Evolutionary conservation across 1,284 basidiomycete genomes (phyloP).

Genomic region (Cryptococcus sp.): DNA sequence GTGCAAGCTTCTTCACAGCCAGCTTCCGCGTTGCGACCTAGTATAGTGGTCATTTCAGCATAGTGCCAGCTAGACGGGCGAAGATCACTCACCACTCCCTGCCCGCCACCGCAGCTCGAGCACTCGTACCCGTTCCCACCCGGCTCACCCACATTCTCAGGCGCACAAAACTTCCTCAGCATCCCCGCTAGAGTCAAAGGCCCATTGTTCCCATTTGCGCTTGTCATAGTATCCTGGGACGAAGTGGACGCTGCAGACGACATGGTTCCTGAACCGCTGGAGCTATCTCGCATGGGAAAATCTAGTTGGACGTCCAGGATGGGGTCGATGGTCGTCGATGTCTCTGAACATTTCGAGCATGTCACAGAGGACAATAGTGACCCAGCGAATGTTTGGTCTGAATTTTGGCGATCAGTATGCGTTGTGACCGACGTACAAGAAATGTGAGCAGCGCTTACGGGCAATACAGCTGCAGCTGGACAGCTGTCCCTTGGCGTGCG

Average conservation of each 20-base stretch:
- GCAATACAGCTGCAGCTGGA: conserved; percentile 81
- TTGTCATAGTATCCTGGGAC: conserved; percentile 3
- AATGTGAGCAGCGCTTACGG: conserved; percentile 49
- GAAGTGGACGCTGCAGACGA: conserved; percentile 17
- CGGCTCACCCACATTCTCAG: conserved; percentile 43
- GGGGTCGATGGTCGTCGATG: conserved; percentile 79
- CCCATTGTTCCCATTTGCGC: not conserved
- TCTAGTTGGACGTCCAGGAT: conserved; percentile 91
- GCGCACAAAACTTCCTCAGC: conserved; percentile 44
- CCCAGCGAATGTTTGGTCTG: conserved; percentile 81
- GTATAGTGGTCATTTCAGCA: not conserved
- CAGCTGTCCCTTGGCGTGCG: conserved; percentile 65
- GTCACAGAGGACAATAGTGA: conserved; percentile 84
- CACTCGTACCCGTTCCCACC: conserved; percentile 50
- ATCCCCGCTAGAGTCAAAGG: conserved; percentile 35
- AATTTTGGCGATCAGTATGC: not conserved
- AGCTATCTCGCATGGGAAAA: conserved; percentile 51
- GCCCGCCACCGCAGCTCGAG: conserved; percentile 45
- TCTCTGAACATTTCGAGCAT: conserved; percentile 72
- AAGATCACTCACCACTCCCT: conserved; percentile 29
- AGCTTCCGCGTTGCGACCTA: conserved; percentile 80
- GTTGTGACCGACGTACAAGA: not conserved
- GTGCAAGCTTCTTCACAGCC: conserved; percentile 79
- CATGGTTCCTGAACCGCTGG: conserved; percentile 4
- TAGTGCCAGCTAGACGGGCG: not conserved